Conservation (phyloP, 106 monocot genomes). For the Acorus gramineus region DNA sequence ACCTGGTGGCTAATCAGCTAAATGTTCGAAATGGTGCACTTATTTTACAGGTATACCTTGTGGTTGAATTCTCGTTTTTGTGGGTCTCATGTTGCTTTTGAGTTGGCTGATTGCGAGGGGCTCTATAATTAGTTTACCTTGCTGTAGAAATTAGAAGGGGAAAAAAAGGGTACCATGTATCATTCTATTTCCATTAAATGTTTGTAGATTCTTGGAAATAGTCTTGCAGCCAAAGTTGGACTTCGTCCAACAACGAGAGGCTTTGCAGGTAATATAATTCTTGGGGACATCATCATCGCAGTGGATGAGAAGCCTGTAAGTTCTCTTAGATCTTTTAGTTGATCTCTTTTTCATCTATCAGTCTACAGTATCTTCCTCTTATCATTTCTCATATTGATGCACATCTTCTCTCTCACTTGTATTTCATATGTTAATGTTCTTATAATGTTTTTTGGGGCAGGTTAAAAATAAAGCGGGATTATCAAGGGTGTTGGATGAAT, state of each 20-base stretch:
- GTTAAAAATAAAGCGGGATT: constrained; percentile 63
- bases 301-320: constrained; percentile 69
- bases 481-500: constrained; percentile 55
- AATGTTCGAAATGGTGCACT: constrained; percentile 90
- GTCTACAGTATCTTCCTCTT: background rate
- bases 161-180: too few relatives aligned
- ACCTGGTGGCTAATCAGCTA: constrained; percentile 73
- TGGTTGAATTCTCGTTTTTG: too few relatives aligned
- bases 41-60: constrained; percentile 49
- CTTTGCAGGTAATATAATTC: constrained; percentile 78
- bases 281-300: constrained; percentile 72
- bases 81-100: too few relatives aligned
- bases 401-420: background rate
- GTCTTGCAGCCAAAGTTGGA: constrained; percentile 79
- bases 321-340: constrained; percentile 2
- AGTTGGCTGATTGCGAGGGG: too few relatives aligned
- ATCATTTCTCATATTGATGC: background rate
- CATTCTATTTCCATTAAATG: background rate
- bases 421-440: background rate
- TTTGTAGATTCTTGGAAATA: constrained; percentile 51
- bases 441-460: constrained; percentile 20
- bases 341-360: background rate
- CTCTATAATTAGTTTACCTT: too few relatives aligned
- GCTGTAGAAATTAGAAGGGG: too few relatives aligned
- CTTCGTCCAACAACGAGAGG: constrained; percentile 74